Evolutionary conservation across 768 basidiomycete species (phyloP).

Genomic region (Panaeolus papilionaceus): DNA sequence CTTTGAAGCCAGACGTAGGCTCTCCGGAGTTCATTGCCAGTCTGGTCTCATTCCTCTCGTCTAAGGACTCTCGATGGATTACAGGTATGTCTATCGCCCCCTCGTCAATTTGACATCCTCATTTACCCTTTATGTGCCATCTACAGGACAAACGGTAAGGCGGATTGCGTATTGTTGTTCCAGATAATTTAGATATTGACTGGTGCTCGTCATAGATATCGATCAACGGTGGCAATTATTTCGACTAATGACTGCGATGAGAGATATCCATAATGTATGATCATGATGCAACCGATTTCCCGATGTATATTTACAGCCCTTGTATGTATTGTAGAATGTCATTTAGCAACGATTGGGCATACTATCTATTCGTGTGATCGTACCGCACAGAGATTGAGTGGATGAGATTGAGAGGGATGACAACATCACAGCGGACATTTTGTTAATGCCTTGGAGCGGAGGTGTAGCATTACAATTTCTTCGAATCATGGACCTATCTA

Average conservation of each 20-base stretch:
- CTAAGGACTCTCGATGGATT: background rate
- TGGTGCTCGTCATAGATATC: background rate
- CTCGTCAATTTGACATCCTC: background rate
- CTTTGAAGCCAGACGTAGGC: background rate
- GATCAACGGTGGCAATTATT: background rate
- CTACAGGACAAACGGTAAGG: constrained; percentile 4
- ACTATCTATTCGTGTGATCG: no score
- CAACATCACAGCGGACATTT: no score
- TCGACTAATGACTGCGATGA: background rate
- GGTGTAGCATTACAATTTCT: no score
- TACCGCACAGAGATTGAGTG: no score
- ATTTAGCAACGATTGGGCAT: no score
- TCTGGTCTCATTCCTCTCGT: background rate
- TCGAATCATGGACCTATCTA: no score
- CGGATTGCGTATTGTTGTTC: background rate
- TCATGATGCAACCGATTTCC: no score
- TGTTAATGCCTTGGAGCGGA: no score
- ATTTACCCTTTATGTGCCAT: background rate
- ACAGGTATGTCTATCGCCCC: background rate
- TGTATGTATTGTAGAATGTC: no score
- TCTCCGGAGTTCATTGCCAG: background rate
- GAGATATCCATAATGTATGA: no score
- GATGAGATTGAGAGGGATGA: no score
- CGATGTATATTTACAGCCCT: no score
- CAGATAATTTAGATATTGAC: background rate